Percentiles rank a stretch among this genome's conserved stretches.
Conservation (phyloP, 352 stramenopile genomes). For the Phytopythium montanum region DNA sequence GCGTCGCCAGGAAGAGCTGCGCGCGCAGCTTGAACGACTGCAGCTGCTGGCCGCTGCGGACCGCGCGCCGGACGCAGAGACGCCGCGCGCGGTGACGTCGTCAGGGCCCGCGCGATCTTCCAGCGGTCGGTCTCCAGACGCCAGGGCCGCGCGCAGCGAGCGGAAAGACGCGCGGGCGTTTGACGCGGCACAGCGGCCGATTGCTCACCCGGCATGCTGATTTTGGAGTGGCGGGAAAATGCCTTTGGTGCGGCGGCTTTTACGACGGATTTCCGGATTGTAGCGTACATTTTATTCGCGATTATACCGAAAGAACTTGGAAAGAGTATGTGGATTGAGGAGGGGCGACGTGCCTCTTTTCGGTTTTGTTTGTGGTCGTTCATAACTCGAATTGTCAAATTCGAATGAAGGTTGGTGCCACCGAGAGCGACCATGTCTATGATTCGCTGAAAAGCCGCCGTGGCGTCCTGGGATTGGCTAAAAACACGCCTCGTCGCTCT, state of each 20-base stretch:
- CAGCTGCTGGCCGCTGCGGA: constrained; percentile 34
- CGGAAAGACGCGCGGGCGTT: constrained; percentile 6
- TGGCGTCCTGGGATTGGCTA: background rate
- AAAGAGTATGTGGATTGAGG: background rate
- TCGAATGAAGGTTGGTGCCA: background rate
- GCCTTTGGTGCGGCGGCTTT: background rate
- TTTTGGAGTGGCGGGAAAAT: background rate
- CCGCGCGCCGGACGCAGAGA: constrained; percentile 6
- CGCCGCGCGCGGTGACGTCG: constrained; percentile 2
- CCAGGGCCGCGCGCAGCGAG: background rate
- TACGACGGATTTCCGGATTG: background rate
- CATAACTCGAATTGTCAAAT: too few relatives aligned
- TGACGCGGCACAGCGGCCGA: background rate
- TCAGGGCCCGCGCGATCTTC: constrained; percentile 5
- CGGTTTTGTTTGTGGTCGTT: background rate
- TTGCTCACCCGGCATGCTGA: constrained; percentile 9
- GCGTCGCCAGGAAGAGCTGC: constrained; percentile 38
- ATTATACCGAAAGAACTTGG: background rate
- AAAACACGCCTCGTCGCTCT: background rate
- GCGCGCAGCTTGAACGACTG: constrained; percentile 46
- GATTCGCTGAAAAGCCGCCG: constrained; percentile 5
- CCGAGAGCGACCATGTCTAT: background rate
- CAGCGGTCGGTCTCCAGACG: background rate
- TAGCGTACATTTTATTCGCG: background rate
- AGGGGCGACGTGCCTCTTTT: background rate